Conservation (phyloP, 2,329 filamentous ascomycete genomes). For the Aspergillus tubingensis region DNA sequence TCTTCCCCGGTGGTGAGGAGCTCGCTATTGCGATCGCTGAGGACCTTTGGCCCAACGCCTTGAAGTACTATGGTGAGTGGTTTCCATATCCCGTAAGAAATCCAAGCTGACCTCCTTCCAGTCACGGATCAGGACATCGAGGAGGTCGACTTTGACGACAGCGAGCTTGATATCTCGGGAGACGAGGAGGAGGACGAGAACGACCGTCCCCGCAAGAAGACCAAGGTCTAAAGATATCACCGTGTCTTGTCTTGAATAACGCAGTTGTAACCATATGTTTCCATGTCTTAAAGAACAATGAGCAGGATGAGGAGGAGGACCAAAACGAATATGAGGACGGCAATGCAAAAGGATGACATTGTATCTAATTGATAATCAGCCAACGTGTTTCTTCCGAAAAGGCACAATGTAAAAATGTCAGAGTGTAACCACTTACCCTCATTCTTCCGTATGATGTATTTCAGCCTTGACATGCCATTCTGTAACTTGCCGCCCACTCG, state of each 20-base stretch:
- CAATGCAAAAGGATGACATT: conserved; percentile 88
- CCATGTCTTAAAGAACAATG: conserved; percentile 56
- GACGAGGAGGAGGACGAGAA: conserved; percentile 56
- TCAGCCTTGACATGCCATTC: conserved; percentile 83
- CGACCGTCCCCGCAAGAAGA: conserved; percentile 49
- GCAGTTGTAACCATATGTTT: conserved; percentile 26
- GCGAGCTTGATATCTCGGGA: conserved; percentile 53
- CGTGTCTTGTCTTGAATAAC: conserved; percentile 12
- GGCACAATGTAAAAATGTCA: conserved; percentile 18
- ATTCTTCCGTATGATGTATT: conserved; percentile 80
- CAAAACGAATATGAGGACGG: conserved; percentile 80
- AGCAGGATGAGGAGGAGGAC: conserved; percentile 84
- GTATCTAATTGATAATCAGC: conserved; percentile 52
- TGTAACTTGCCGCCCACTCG: conserved; percentile 82
- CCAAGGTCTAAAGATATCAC: conserved; percentile 31
- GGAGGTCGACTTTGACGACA: conserved; percentile 69
- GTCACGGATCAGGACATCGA: conserved; percentile 70
- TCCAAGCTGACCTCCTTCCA: conserved; percentile 33
- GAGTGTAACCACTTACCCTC: conserved; percentile 65
- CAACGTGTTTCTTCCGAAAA: conserved; percentile 14
- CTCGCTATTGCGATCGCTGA: conserved; percentile 79
- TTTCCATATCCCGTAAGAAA: not conserved
- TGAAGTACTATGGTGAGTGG: conserved; percentile 85
- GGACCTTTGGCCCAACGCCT: conserved; percentile 83
- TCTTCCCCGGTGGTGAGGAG: conserved; percentile 85